These are phyloP conservation scores for Acorus calamus DNA, from an alignment of 106 monocot species.

Conservation along the genomic window DNA sequence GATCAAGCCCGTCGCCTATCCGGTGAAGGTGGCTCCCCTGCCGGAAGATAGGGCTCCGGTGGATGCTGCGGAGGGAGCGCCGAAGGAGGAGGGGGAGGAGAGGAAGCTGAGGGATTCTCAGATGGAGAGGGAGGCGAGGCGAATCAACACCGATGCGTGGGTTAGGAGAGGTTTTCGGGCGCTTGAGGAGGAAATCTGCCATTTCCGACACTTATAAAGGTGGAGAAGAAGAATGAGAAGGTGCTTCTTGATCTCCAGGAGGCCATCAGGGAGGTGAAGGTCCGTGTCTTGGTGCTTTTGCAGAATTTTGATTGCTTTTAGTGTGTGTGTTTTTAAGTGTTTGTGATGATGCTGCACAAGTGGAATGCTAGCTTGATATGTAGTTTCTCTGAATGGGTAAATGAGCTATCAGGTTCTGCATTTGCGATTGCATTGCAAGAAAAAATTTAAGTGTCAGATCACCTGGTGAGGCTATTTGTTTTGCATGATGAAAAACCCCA, in stretches of 20 bases:
- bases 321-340: no score
- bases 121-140: constrained; percentile 52
- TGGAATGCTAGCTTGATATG: no score
- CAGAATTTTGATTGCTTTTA: not conserved
- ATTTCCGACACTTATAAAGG: not conserved
- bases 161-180: constrained; percentile 16
- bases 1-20: constrained; percentile 59
- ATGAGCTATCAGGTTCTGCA: no score
- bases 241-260: not conserved
- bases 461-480: no score
- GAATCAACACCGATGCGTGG: constrained; percentile 41
- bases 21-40: constrained; percentile 59
- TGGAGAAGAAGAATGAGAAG: not conserved
- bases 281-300: constrained; percentile 2
- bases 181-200: not conserved
- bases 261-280: not conserved
- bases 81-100: constrained; percentile 4
- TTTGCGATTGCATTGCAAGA: no score
- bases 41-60: constrained; percentile 42
- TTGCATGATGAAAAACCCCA: no score
- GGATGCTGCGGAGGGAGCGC: constrained; percentile 14
- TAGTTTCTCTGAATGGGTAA: no score
- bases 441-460: no score
- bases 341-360: not conserved
- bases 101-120: constrained; percentile 13